These are phyloP conservation scores for Vigna mungo DNA, from an alignment of 306 rosid species.

Conservation along the genomic window DNA sequence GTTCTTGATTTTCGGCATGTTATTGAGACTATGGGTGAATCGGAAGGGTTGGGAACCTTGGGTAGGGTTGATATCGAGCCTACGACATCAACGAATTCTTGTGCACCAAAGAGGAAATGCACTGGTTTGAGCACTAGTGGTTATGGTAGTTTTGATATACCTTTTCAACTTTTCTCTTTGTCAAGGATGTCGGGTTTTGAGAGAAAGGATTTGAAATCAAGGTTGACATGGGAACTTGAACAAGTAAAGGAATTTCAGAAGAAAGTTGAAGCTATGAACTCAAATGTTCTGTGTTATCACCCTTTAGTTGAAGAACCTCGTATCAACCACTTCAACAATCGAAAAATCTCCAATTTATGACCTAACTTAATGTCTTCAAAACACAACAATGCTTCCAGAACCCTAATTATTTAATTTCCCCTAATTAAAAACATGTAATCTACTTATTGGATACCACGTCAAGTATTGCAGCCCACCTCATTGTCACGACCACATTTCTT, in stretches of 20 bases:
- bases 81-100: conserved; percentile 65
- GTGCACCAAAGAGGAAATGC: conserved; percentile 70
- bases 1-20: conserved; percentile 86
- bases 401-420: too few relatives aligned
- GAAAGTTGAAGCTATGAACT: conserved; percentile 55
- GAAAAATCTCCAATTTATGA: too few relatives aligned
- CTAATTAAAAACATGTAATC: too few relatives aligned
- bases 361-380: too few relatives aligned
- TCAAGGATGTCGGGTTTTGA: conserved; percentile 72
- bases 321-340: too few relatives aligned
- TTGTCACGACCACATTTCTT: too few relatives aligned
- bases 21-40: conserved; percentile 86
- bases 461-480: too few relatives aligned
- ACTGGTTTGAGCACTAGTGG: conserved; percentile 60
- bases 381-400: too few relatives aligned
- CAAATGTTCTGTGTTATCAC: conserved; percentile 54
- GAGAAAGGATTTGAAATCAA: conserved; percentile 68
- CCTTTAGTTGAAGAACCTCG: conserved; percentile 47
- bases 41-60: conserved; percentile 86
- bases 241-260: conserved; percentile 71
- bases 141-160: conserved; percentile 64
- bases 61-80: conserved; percentile 69
- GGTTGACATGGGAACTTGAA: conserved; percentile 76
- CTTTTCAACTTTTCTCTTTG: conserved; percentile 62
- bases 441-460: too few relatives aligned